Conservation (phyloP, 2,329 filamentous ascomycete genomes). For the Ophiocordyceps camponoti-saundersi region DNA sequence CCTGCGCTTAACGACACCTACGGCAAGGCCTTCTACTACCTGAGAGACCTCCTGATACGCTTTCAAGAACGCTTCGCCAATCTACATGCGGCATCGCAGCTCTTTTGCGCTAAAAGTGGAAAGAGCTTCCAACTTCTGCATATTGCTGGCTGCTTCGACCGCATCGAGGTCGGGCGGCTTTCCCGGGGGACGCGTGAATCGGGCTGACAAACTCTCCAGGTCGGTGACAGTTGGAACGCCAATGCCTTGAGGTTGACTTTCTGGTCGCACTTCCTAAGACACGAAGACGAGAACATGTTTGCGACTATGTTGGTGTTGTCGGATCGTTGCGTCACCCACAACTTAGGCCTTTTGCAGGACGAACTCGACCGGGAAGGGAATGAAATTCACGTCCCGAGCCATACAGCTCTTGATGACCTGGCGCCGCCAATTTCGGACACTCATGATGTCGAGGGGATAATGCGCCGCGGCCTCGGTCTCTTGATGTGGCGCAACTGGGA, state of each 20-base stretch:
- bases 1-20: constrained; percentile 10
- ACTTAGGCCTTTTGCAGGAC: not conserved
- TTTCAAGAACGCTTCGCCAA: constrained; percentile 6
- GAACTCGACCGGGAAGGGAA: constrained; percentile 2
- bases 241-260: constrained; percentile 2
- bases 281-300: constrained; percentile 9
- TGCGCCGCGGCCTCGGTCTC: constrained; percentile 7
- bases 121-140: not conserved
- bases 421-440: constrained; percentile 4
- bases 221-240: constrained; percentile 5
- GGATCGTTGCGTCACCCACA: constrained; percentile 2
- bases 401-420: constrained; percentile 5
- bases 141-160: constrained; percentile 2
- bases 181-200: not conserved
- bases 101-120: not conserved
- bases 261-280: constrained; percentile 5
- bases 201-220: constrained; percentile 1
- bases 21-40: constrained; percentile 12
- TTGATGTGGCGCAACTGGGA: constrained; percentile 11
- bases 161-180: constrained; percentile 5
- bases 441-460: not conserved
- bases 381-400: not conserved
- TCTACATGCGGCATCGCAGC: constrained; percentile 1
- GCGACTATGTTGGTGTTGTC: constrained; percentile 9
- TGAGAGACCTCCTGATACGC: constrained; percentile 5